These are phyloP conservation scores for Leccinum fallax DNA, from an alignment of 1,284 basidiomycete species.

Conservation along the genomic window DNA sequence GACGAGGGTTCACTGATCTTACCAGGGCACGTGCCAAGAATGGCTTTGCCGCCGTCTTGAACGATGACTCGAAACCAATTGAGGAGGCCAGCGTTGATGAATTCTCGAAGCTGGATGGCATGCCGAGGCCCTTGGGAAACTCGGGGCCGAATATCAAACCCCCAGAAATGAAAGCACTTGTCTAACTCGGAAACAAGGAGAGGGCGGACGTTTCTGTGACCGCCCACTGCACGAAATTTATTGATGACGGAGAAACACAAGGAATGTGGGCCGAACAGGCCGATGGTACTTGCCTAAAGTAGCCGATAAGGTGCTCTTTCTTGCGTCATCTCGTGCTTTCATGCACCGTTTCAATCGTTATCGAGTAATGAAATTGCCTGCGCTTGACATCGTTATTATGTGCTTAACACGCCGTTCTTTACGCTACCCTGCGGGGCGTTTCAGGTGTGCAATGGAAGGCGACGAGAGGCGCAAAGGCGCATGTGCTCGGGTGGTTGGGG, in stretches of 20 bases:
- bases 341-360: neutral
- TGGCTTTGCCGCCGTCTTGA: conserved; percentile 68
- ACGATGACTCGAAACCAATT: conserved; percentile 56
- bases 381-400: conserved; percentile 6
- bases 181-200: conserved; percentile 33
- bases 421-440: neutral
- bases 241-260: neutral
- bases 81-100: conserved; percentile 62
- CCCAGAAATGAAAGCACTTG: conserved; percentile 63
- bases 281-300: neutral
- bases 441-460: conserved; percentile 3
- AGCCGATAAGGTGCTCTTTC: neutral
- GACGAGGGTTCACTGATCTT: neutral
- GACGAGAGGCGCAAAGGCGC: neutral
- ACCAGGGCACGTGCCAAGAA: conserved; percentile 63
- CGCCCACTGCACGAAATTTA: no score
- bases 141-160: neutral
- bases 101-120: conserved; percentile 41
- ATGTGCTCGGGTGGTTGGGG: conserved; percentile 30
- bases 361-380: neutral
- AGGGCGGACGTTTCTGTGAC: neutral
- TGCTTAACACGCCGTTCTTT: neutral
- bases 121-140: neutral
- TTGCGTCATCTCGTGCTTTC: neutral
- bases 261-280: neutral